Evolutionary conservation across 352 stramenopile genomes (phyloP), one percentile per base, ranked within the genome.

Genomic region (Globisporangium parvum): DNA sequence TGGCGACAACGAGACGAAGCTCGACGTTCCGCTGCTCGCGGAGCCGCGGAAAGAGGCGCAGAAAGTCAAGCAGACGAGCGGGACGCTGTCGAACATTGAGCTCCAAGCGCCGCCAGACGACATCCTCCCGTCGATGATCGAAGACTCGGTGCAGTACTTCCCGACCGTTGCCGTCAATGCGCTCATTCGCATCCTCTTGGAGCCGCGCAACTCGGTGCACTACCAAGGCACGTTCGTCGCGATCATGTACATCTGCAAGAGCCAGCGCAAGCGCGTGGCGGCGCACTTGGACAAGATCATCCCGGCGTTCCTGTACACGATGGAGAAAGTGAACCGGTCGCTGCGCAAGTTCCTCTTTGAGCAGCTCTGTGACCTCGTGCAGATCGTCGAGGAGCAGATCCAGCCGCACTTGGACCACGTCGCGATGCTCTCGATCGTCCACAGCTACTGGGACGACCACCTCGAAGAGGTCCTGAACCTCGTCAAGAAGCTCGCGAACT

Each of bases 221-320:
- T 98, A 99, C 64, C 87, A 96, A 31, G 96, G 96, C 55, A 97
- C 97, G 5, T 98, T 98, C 59, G 96, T 99, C 50, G 95, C 97
- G 20, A 94, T 99, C 51, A 99, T 98, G 83, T 98, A 98, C 63
- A 98, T 99, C 61, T 99, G 98, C 75, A 96, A 98, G 67, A 95
- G 85, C 47, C 85, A 99, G 37, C 91, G 94, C 0, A 82, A 98
- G 41, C 84, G 87, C 33, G 98, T 97, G 62, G 93, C 96, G 11
- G 88, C 87, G 18, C 98, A 98, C 65, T 73, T 99, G 23, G 88
- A 96, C 54, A 91, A 96, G 45, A 98, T 99, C 67, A 94, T 99
- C 28, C 97, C 97, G 26, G 94, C 98, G 40, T 98, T 99, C 52
- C 69, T 99, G 45, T 85, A 95, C 52, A 96, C 96, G 28, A 88